A percentile compares a stretch with the other conserved stretches of the same genome.
Evolutionary conservation across 305 asterid genomes (phyloP).

Genomic region (Fraxinus xanthoxyloides): DNA sequence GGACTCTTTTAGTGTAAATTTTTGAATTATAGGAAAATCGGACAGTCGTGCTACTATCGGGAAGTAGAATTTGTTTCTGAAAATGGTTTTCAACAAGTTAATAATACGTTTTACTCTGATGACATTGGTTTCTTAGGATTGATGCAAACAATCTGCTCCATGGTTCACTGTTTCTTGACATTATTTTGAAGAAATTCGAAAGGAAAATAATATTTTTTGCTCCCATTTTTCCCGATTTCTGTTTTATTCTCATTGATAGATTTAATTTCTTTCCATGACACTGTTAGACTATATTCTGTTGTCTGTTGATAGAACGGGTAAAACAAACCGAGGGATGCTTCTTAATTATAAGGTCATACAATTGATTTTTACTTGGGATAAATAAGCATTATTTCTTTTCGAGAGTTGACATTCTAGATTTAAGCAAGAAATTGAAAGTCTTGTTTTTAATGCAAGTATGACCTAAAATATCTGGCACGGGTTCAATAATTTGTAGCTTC

Average conservation of each 20-base stretch:
- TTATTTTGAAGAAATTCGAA: neutral
- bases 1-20: neutral
- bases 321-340: slow-evolving; percentile 6
- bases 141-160: neutral
- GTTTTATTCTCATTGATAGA: neutral
- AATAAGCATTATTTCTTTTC: neutral
- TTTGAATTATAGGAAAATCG: neutral
- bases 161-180: slow-evolving; percentile 2
- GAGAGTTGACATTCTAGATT: neutral
- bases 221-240: neutral
- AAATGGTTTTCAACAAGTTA: neutral
- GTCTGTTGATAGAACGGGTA: neutral
- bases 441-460: neutral
- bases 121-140: neutral
- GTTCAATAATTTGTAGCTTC: slow-evolving; percentile 4
- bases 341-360: neutral
- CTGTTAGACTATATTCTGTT: neutral
- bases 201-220: neutral
- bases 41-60: neutral
- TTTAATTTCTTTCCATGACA: neutral
- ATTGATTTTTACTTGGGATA: neutral
- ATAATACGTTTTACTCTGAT: neutral
- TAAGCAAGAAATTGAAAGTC: neutral
- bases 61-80: neutral
- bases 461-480: neutral